Evolutionary conservation across 2,329 filamentous ascomycete species (phyloP), one percentile per base, ranked within the genome.

Genomic region (Sarocladium brachiariae): DNA sequence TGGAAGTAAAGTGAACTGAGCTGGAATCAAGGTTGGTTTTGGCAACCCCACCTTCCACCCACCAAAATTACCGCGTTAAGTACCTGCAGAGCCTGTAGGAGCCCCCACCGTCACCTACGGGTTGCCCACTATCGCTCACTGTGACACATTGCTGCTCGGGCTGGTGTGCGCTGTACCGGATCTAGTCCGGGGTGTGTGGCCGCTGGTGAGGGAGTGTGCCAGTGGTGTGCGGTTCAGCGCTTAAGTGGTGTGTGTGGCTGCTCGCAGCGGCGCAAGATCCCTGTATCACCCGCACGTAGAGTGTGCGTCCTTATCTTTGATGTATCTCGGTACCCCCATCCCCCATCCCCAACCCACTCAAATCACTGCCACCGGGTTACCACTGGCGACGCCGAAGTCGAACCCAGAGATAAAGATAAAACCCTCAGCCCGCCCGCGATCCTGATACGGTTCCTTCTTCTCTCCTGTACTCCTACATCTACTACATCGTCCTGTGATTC

Each of bases 321-420:
- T 31, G 43, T 47, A 47, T 47, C 43, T 47, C 43, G 43, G 43
- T 47, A 47, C 43, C 43, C 43, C 43, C 43, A 47, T 23, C 43
- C 39, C 19, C 39, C n/a, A n/a, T n/a, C n/a, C n/a, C n/a, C n/a
- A n/a, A n/a, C n/a, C n/a, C n/a, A n/a, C n/a, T n/a, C n/a, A n/a
- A 21, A 19, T 11, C 19, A 43, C n/a, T 27, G 27, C 7, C 39
- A 43, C n/a, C n/a, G 27, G 39, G 43, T 47, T 47, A 30, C 43
- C 43, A 21, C 21, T 31, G 43, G 43, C 43, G 43, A 47, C 43
- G 43, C 43, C 43, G 43, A 31, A 33, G 21, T 47, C 43, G 43
- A 47, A n/a, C 37, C 31, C 9, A 33, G 18, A 49, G 46, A 49
- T 49, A 49, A 49, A 49, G 46, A 49, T 49, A 49, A 49, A 49